Base-by-base conservation (phyloP, 495 filamentous ascomycete genomes). In the Pyronema domesticum region DNA sequence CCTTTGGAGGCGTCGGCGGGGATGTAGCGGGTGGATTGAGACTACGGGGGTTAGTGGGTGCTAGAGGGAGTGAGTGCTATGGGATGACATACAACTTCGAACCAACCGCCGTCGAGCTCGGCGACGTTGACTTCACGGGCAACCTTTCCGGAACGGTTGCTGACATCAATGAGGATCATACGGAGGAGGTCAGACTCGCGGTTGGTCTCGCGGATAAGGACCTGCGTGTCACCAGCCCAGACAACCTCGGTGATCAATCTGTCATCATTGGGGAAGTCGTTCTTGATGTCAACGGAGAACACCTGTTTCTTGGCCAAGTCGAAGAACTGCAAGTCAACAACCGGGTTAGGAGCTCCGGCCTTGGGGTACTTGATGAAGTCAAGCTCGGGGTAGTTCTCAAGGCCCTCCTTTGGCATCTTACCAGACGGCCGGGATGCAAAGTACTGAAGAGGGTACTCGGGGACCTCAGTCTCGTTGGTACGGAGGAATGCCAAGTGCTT, bases 291-390 rank as follows among this genome's bases (percentile, higher is more conserved):
- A 30, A 96, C 80, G 13, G 77, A 74, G 59, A 96, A 96, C 0
- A 81, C 75, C 48, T 95, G 82, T 1, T 78, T 73, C 53, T 79
- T 83, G n/a, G 71, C 75, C 35, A 95, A 73, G 60, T 95, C 88
- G 67, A 89, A 96, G 68, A 95, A 93, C 55, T 83, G 78, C 37
- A 98, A 66, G 53, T 83, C 76, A 10, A 96, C 93, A 14, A 84
- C 74, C 7, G 91, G 91, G 67, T 96, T 96, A 36, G 89, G 87
- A 9, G 88, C 82, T 7, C 93, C 91, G 52, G 91, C 82, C 69
- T 96, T 96, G 30, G 91, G 91, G 65, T 98, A 98, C 68, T 98
- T 98, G 75, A 98, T 93, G 56, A 85, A 71, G 47, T 84, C 73
- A 15, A 88, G 79, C 65, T 96, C 91, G 0, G 91, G 91, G 63